These are phyloP conservation scores for Rubia balearica DNA, from an alignment of 305 asterid genomes.

Conservation along the genomic window DNA sequence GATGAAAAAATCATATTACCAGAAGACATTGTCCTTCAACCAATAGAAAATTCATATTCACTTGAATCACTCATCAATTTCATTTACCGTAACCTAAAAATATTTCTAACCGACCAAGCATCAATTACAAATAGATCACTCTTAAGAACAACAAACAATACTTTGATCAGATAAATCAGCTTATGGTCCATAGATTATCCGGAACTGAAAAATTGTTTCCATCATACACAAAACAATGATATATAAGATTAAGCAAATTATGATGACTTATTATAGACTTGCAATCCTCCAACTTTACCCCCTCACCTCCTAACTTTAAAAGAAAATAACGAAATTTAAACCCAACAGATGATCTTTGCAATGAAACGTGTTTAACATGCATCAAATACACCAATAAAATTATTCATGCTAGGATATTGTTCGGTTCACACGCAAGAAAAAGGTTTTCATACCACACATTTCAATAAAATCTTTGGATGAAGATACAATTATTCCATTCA, in stretches of 20 bases:
- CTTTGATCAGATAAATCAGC: background rate
- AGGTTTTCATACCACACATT: background rate
- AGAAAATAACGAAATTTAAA: too few relatives aligned
- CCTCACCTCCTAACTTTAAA: background rate
- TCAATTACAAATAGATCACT: background rate
- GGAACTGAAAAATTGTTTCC: background rate
- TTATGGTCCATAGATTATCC: background rate
- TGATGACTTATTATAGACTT: background rate
- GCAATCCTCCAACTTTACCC: background rate
- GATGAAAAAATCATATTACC: background rate
- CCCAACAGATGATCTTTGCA: background rate
- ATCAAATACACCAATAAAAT: background rate
- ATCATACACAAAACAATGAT: background rate
- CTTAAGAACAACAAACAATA: background rate
- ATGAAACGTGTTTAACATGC: background rate
- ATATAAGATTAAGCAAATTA: background rate
- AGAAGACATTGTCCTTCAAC: background rate
- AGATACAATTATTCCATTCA: background rate
- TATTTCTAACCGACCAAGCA: background rate
- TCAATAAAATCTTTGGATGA: background rate
- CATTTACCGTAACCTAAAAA: background rate
- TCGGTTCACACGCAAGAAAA: background rate
- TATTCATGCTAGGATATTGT: background rate
- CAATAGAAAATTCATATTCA: background rate
- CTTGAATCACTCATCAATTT: background rate